Evolutionary conservation across 352 stramenopile species (phyloP), one percentile per base, ranked within the genome.

Genomic region (Phytophthora gonapodyides): DNA sequence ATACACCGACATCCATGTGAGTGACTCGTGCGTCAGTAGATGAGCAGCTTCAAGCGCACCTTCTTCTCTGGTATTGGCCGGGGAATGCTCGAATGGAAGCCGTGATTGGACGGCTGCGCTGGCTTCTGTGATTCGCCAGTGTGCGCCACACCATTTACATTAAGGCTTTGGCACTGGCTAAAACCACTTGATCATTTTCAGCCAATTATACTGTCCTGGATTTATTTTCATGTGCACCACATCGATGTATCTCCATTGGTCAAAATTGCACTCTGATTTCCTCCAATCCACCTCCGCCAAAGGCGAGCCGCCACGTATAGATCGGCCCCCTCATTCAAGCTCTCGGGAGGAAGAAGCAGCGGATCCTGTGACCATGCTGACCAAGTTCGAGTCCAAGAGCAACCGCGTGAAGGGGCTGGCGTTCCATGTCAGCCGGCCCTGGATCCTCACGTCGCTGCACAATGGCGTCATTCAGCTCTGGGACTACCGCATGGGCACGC

Each of bases 301-400:
- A 31, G 27, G 27, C 27, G 27, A 31, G 7, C 11, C 8, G 51
- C 51, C 58, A 72, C 64, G 51, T 68, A 31, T 31, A 64, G 58
- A 71, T 67, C 38, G 21, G 1, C 24, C 51, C 48, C 45, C 46
- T 61, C 40, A 52, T 66, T 40, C 31, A 44, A 57, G 15, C 47
- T 35, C 53, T 59, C 21, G 41, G 11, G 35, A 24, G 40, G 33
- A 33, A 30, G 16, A 50, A 30, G 41, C 37, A 57, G 47, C 27
- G 49, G 55, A 64, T 59, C 57, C 43, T 62, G 6, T 19, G 49
- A 44, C 57, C 16, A 99, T 99, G 97, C 75, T 99, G 71, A 99
- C 97, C 60, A 99, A 99, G 80, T 99, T 99, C 76, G 97, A 99
- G 86, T 98, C 92, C 66, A 99, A 99, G 89, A 99, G 96, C 68